These are phyloP conservation scores for Suillus plorans DNA, from an alignment of 768 basidiomycete species.

Conservation along the genomic window DNA sequence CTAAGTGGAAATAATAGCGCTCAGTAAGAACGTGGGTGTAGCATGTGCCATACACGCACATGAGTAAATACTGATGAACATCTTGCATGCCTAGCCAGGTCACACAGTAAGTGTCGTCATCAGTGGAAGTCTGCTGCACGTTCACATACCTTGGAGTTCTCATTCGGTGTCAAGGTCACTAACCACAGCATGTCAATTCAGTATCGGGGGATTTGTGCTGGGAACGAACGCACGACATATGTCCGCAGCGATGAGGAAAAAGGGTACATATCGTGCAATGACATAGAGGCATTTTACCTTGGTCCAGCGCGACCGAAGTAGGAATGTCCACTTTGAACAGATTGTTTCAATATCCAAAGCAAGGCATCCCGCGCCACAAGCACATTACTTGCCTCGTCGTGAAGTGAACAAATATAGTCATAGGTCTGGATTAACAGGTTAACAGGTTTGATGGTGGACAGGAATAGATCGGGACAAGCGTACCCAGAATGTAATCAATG, in stretches of 20 bases:
- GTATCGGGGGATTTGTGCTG: background rate
- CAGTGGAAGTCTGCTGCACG: background rate
- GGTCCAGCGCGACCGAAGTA: background rate
- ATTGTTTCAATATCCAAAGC: background rate
- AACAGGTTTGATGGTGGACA: background rate
- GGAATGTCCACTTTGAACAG: background rate
- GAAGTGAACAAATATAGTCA: background rate
- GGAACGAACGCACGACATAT: background rate
- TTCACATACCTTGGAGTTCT: background rate
- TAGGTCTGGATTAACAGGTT: background rate
- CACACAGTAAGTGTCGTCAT: background rate
- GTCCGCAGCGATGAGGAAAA: background rate
- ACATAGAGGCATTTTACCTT: background rate
- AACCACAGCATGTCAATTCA: background rate
- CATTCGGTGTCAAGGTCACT: background rate
- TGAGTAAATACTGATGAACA: background rate
- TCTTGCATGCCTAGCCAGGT: background rate
- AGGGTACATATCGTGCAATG: background rate
- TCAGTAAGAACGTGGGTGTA: background rate
- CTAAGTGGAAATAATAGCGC: background rate
- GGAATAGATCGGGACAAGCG: background rate
- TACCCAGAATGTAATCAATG: background rate
- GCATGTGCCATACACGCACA: background rate
- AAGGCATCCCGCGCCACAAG: background rate
- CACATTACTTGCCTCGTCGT: background rate